Evolutionary conservation across 2,329 filamentous ascomycete genomes (phyloP).

Genomic region (Lasiodiplodia hormozganensis): DNA sequence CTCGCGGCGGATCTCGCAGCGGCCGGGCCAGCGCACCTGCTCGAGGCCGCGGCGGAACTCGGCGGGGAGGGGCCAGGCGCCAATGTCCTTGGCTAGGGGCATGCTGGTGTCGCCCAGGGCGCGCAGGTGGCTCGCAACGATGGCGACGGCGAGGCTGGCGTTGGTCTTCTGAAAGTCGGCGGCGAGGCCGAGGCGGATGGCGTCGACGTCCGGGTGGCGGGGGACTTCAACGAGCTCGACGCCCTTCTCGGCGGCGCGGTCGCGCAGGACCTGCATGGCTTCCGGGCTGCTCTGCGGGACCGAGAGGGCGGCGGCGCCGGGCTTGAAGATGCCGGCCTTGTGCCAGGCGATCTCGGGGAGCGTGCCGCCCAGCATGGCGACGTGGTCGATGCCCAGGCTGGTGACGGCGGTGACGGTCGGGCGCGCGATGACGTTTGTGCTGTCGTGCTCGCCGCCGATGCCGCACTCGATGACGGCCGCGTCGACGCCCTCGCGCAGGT

Average conservation of each 20-base stretch:
- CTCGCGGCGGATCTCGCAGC: slow-evolving; percentile 72
- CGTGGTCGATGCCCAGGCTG: slow-evolving; percentile 85
- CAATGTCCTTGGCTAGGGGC: slow-evolving; percentile 47
- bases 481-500: slow-evolving; percentile 75
- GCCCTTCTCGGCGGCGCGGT: slow-evolving; percentile 60
- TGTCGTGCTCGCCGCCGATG: slow-evolving; percentile 92
- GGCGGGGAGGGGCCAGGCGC: slow-evolving; percentile 57
- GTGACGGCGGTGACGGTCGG: slow-evolving; percentile 78
- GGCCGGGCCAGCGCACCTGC: slow-evolving; percentile 72
- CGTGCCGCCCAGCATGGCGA: slow-evolving; percentile 78
- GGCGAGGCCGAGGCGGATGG: slow-evolving; percentile 63
- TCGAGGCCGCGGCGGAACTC: slow-evolving; percentile 71
- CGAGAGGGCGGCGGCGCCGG: slow-evolving; percentile 68
- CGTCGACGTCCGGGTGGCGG: slow-evolving; percentile 54
- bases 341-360: slow-evolving; percentile 89
- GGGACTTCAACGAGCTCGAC: slow-evolving; percentile 56
- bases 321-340: slow-evolving; percentile 86
- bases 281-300: slow-evolving; percentile 61
- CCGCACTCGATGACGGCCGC: slow-evolving; percentile 90
- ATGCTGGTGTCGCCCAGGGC: slow-evolving; percentile 50
- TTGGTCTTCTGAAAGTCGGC: slow-evolving; percentile 70
- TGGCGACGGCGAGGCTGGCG: slow-evolving; percentile 65
- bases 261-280: slow-evolving; percentile 63
- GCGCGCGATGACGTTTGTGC: slow-evolving; percentile 80
- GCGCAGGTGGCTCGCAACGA: slow-evolving; percentile 66